Percentiles rank a stretch among this genome's conserved stretches.
phyloP scores from a whole-genome alignment of 106 monocot species.

The Narthecium ossifragum region DNA sequence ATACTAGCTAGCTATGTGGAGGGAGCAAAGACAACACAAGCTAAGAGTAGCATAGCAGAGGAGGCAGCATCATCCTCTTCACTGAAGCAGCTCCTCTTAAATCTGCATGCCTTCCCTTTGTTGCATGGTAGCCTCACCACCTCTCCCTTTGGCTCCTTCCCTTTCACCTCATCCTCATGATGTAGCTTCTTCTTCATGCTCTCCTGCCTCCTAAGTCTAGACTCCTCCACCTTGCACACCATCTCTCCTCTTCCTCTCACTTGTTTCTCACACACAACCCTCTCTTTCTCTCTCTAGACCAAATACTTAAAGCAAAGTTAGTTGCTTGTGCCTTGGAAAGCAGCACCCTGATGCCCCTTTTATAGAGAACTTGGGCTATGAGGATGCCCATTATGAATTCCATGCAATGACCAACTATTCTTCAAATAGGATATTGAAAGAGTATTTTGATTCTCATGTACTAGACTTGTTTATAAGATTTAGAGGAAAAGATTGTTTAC shows the following conservation, averaged over 20 bases:
- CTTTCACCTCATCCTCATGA: conserved; percentile 9
- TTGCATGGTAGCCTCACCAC: conserved; percentile 32
- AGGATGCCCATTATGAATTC: no score
- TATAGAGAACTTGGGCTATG: not conserved
- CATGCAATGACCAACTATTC: not conserved
- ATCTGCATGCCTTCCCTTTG: conserved; percentile 34
- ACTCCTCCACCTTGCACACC: conserved; percentile 20
- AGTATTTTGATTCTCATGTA: not conserved
- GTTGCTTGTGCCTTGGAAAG: conserved; percentile 3
- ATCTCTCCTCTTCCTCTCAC: conserved; percentile 9
- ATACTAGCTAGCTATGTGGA: not conserved
- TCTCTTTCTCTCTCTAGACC: no score
- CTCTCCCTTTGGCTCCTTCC: conserved; percentile 11
- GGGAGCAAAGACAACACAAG: conserved; percentile 36
- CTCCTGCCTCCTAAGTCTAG: conserved; percentile 7
- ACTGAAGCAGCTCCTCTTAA: conserved; percentile 44
- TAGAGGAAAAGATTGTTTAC: not conserved
- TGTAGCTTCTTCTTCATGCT: conserved; percentile 14
- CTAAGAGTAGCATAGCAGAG: conserved; percentile 42
- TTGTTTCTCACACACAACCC: no score
- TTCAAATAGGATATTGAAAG: not conserved
- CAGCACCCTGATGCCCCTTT: not conserved
- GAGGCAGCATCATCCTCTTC: conserved; percentile 31
- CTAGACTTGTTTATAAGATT: not conserved
- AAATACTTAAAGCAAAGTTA: not conserved